Evolutionary conservation across 345 rosid species (phyloP).

Genomic region (Salix brachista): DNA sequence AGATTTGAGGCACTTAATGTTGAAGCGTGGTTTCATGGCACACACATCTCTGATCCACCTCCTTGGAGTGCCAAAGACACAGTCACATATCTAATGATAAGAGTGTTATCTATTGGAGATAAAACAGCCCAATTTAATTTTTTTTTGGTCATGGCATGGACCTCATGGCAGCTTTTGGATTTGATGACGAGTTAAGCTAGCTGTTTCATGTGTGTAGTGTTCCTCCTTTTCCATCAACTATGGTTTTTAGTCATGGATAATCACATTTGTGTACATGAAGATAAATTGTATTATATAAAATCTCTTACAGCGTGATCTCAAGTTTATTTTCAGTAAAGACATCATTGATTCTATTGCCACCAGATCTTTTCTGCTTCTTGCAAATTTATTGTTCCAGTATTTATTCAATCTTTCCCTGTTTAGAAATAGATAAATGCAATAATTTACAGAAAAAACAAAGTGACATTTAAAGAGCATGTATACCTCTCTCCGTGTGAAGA

Average conservation of each 20-base stretch:
- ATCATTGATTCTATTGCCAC: background rate
- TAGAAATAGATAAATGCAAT: background rate
- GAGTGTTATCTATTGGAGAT: background rate
- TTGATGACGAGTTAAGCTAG: background rate
- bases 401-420: background rate
- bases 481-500: background rate
- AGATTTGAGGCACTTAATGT: background rate
- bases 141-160: background rate
- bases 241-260: background rate
- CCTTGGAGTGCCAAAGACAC: background rate
- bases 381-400: background rate
- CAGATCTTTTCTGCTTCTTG: background rate
- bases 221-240: background rate
- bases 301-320: background rate
- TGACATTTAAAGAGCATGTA: background rate
- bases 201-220: background rate
- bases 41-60: background rate
- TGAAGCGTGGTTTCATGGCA: background rate
- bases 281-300: background rate
- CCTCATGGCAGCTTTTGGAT: background rate
- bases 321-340: background rate
- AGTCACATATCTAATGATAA: background rate
- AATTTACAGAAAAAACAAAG: background rate
- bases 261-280: background rate
- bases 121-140: background rate